Percentiles rank a stretch among this genome's conserved stretches.
Evolutionary conservation across 257 asterid genomes (phyloP).

Genomic region (Catharanthus roseus): DNA sequence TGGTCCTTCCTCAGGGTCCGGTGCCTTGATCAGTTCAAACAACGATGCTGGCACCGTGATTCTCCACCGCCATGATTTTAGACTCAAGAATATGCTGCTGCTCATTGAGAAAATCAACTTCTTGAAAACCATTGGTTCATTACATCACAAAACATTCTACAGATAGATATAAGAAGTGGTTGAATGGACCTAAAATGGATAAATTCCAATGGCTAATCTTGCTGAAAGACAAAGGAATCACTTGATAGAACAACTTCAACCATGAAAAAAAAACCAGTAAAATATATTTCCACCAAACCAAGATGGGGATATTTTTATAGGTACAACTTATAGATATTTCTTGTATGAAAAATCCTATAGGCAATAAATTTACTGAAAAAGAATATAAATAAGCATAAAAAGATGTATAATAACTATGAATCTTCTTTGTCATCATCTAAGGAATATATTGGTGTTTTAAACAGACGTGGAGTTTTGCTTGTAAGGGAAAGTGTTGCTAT

Average conservation of each 20-base stretch:
- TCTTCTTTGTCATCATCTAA: too few species aligned
- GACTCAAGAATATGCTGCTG: slow-evolving; percentile 23
- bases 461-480: not conserved
- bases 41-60: slow-evolving; percentile 10
- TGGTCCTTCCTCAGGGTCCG: not conserved
- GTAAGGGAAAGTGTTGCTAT: too few species aligned
- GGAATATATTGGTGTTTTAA: too few species aligned
- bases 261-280: slow-evolving; percentile 5
- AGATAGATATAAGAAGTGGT: slow-evolving; percentile 6
- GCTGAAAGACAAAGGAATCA: slow-evolving; percentile 16
- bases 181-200: too few species aligned
- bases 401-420: not conserved
- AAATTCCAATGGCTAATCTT: too few species aligned
- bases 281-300: not conserved
- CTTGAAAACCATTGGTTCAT: slow-evolving; percentile 28
- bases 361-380: not conserved
- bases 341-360: not conserved
- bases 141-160: not conserved
- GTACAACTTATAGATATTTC: not conserved
- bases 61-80: not conserved
- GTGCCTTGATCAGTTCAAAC: not conserved
- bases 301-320: not conserved
- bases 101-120: slow-evolving; percentile 21
- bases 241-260: slow-evolving; percentile 15
- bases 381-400: not conserved